phyloP scores from a whole-genome alignment of 345 rosid species.

The Eucalyptus paniculata region DNA sequence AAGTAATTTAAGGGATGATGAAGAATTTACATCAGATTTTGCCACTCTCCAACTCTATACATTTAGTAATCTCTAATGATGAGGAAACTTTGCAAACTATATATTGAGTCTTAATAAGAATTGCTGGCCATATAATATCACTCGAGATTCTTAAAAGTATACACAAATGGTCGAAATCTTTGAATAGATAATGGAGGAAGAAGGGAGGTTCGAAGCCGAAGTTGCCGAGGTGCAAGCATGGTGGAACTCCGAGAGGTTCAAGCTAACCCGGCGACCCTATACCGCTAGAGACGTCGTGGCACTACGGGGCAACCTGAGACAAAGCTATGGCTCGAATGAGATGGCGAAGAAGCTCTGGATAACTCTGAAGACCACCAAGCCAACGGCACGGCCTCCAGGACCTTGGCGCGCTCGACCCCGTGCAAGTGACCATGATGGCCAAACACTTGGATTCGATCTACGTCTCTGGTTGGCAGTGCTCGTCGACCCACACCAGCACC shows the following conservation, averaged over 20 bases:
- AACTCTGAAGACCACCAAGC: slow-evolving; percentile 89
- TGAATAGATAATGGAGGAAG: slow-evolving; percentile 79
- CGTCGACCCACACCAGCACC: slow-evolving; percentile 87
- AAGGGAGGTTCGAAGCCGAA: slow-evolving; percentile 81
- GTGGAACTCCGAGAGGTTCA: slow-evolving; percentile 99
- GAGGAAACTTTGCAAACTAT: background rate
- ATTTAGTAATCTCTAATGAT: background rate
- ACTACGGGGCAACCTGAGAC: slow-evolving; percentile 69
- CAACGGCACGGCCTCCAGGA: slow-evolving; percentile 82
- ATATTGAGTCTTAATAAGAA: background rate
- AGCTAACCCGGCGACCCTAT: slow-evolving; percentile 72
- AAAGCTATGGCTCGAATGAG: slow-evolving; percentile 78
- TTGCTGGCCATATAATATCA: background rate
- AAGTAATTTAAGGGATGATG: background rate
- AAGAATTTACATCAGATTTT: background rate
- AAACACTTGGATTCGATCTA: slow-evolving; percentile 79
- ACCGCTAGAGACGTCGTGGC: slow-evolving; percentile 83
- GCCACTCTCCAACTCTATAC: background rate
- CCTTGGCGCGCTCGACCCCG: slow-evolving; percentile 95
- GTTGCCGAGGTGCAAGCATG: slow-evolving; percentile 92
- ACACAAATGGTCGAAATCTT: background rate
- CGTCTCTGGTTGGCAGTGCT: slow-evolving; percentile 99
- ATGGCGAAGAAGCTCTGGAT: slow-evolving; percentile 86
- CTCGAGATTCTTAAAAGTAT: background rate
- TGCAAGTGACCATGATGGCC: slow-evolving; percentile 97